These are phyloP conservation scores for Ettlia oleoabundans DNA, from an alignment of 139 green algal species.

Conservation along the genomic window DNA sequence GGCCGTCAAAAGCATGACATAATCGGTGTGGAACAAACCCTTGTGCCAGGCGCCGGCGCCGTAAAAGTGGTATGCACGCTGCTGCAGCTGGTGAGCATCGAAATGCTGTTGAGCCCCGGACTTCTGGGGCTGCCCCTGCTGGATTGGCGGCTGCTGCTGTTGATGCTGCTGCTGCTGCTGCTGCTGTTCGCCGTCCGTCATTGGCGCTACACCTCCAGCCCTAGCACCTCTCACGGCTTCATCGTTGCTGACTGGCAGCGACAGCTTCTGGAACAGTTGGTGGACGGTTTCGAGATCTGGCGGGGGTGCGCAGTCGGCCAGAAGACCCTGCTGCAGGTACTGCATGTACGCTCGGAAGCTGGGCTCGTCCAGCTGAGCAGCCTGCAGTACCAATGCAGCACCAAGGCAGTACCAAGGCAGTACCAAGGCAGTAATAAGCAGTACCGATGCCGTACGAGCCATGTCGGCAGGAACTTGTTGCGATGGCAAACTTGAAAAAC, in stretches of 20 bases:
- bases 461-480: no score
- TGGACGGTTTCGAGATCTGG: conserved; percentile 2
- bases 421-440: background rate
- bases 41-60: background rate
- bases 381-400: background rate
- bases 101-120: background rate
- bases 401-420: background rate
- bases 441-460: background rate
- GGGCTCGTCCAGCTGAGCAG: conserved; percentile 3
- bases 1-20: conserved; percentile 12
- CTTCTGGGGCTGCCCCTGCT: background rate
- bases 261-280: conserved; percentile 4
- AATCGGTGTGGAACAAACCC: conserved; percentile 27
- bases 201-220: background rate
- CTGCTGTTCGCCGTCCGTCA: background rate
- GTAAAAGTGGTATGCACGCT: background rate
- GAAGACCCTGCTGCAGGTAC: conserved; percentile 16
- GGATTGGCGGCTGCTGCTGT: background rate
- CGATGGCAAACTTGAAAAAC: no score
- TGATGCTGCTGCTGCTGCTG: background rate
- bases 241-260: background rate
- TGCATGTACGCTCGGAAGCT: conserved; percentile 3
- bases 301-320: conserved; percentile 16
- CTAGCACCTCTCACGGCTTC: no score
- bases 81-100: no score